Base-by-base conservation (phyloP, 164 flowering plant species). In the Sedum album region DNA sequence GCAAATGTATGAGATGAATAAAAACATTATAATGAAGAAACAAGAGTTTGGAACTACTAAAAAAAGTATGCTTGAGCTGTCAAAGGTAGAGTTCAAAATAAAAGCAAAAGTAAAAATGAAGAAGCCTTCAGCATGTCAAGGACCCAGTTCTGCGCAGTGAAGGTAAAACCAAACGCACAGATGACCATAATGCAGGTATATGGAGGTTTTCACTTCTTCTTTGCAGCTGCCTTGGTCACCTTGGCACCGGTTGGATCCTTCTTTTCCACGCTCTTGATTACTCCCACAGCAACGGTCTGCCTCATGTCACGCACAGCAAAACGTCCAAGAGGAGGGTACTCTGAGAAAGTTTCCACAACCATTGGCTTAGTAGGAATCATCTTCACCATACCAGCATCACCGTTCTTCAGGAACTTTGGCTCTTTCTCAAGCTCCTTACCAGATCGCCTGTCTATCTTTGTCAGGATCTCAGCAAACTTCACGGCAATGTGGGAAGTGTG, bases 361-460 rank as follows among this genome's bases (percentile, higher is more conserved):
- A 65, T 65, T 10, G 68, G 68, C 68, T 65, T 65, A 33, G 71
- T 69, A 8, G 71, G 71, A 60, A 69, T 25, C 71, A 69, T 69
- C 66, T 69, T 69, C 17, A 69, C 66, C 18, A 69, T 20, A 31
- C 71, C 71, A 26, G 71, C 71, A 69, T 69, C 71, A 21, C 66
- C 71, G 18, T 69, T 69, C 53, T 69, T 69, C 71, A 69, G 39
- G 61, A 69, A 69, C 64, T 68, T 68, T 10, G 70, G 64, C 44
- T 64, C 42, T 44, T 64, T 64, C 51, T 65, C 67, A 38, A 65
- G 67, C 48, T 65, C 67, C 28, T 69, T 69, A 15, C 71, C 71
- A 26, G 71, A 69, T 20, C 71, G 64, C 65, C 71, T 69, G 66
- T 69, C 71, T 25, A 69, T 69, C n/a, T n/a, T n/a, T n/a, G n/a